These are phyloP conservation scores for Fusarium compactum DNA, from an alignment of 2,329 filamentous ascomycete genomes.

Conservation along the genomic window DNA sequence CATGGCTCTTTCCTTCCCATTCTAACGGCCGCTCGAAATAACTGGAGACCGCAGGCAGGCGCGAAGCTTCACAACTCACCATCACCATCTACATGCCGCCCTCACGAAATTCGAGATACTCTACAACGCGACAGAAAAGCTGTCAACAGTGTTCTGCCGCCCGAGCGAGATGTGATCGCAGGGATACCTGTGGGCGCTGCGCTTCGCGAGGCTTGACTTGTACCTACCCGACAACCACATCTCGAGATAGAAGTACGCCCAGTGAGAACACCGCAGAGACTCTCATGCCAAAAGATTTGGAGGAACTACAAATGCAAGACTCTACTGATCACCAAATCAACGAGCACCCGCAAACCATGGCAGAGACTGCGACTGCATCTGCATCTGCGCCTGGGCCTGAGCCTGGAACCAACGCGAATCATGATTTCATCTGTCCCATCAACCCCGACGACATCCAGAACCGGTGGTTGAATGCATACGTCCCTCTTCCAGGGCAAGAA, in stretches of 20 bases:
- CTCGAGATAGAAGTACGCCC: not conserved
- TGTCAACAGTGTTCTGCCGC: constrained; percentile 54
- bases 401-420: not conserved
- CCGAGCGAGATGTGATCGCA: constrained; percentile 58
- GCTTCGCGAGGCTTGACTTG: constrained; percentile 47
- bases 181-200: constrained; percentile 52
- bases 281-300: not conserved
- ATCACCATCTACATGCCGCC: not conserved
- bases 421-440: constrained; percentile 58
- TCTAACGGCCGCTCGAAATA: not conserved
- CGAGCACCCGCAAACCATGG: not conserved
- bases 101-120: constrained; percentile 45
- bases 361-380: not conserved
- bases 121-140: constrained; percentile 55
- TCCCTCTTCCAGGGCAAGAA: constrained; percentile 58
- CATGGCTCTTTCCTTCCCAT: not conserved
- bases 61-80: not conserved
- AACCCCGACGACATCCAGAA: constrained; percentile 60
- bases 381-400: rapidly evolving
- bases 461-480: constrained; percentile 62
- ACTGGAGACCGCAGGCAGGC: not conserved
- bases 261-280: not conserved
- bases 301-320: not conserved
- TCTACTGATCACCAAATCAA: too few relatives aligned
- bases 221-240: constrained; percentile 39